Evolutionary conservation across 805 yeast genomes (phyloP).

Genomic region (Lipomyces yamanashiensis): DNA sequence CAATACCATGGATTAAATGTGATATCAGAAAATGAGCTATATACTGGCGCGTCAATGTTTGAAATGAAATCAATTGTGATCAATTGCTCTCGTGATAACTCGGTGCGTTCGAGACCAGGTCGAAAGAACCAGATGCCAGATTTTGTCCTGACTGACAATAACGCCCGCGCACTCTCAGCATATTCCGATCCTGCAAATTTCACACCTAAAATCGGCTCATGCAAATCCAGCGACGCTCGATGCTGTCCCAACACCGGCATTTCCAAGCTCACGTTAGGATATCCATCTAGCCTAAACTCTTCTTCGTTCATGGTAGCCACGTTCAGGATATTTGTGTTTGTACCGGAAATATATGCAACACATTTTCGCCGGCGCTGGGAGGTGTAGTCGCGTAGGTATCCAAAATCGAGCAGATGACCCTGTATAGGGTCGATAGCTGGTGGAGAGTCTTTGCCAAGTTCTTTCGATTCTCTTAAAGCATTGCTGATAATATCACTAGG

Average conservation of each 20-base stretch:
- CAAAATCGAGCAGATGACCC: constrained; percentile 17
- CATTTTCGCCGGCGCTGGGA: constrained; percentile 6
- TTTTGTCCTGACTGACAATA: constrained; percentile 21
- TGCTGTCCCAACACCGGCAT: constrained; percentile 17
- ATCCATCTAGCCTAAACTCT: constrained; percentile 9
- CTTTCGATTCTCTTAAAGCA: constrained; percentile 1
- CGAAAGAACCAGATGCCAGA: constrained; percentile 22
- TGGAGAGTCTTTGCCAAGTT: background rate
- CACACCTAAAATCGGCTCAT: constrained; percentile 20
- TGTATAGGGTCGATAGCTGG: constrained; percentile 10
- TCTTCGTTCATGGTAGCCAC: constrained; percentile 4
- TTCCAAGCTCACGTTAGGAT: background rate
- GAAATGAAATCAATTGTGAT: constrained; percentile 13
- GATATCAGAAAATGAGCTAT: constrained; percentile 43
- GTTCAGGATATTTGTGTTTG: constrained; percentile 9
- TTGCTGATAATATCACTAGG: constrained; percentile 21
- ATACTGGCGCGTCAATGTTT: background rate
- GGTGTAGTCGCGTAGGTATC: constrained; percentile 15
- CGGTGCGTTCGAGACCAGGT: constrained; percentile 30
- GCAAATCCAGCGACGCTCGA: constrained; percentile 1
- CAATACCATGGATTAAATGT: constrained; percentile 47
- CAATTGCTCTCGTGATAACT: background rate
- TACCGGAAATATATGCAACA: constrained; percentile 23
- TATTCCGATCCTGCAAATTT: constrained; percentile 28
- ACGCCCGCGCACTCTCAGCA: constrained; percentile 20